Evolutionary conservation across 2,329 filamentous ascomycete genomes (phyloP).

Genomic region (Fusarium sp.): DNA sequence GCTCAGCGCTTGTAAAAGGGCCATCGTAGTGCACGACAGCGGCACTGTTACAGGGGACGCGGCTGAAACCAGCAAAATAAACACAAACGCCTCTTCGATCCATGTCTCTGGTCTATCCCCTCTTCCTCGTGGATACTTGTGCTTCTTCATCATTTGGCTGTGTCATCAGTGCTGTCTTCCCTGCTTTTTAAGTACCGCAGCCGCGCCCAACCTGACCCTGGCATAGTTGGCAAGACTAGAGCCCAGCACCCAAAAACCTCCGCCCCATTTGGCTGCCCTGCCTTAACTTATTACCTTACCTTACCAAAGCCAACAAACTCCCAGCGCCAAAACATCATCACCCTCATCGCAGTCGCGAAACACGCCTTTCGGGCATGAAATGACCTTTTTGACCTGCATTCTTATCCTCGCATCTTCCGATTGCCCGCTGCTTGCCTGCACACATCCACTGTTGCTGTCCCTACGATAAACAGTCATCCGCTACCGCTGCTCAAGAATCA

Average conservation of each 20-base stretch:
- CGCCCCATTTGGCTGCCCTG: constrained; percentile 31
- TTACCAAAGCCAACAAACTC: constrained; percentile 22
- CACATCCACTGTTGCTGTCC: neutral
- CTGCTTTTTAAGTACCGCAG: constrained; percentile 29
- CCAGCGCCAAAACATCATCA: constrained; percentile 22
- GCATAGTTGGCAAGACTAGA: neutral
- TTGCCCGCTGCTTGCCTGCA: neutral
- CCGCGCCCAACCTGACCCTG: constrained; percentile 27
- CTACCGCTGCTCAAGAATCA: constrained; percentile 31
- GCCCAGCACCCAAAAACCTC: constrained; percentile 23
- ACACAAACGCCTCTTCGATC: constrained; percentile 24
- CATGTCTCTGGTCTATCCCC: neutral
- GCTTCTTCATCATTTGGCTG: constrained; percentile 6
- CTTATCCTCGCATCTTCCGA: neutral
- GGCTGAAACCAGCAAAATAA: constrained; percentile 33
- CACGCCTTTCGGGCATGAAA: neutral
- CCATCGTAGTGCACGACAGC: constrained; percentile 9
- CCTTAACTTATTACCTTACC: neutral
- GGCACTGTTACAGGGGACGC: constrained; percentile 21
- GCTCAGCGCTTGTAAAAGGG: constrained; percentile 9
- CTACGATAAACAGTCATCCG: constrained; percentile 12
- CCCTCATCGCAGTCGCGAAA: constrained; percentile 20
- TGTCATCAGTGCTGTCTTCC: constrained; percentile 17
- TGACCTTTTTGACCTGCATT: neutral
- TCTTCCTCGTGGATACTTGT: constrained; percentile 22